Evolutionary conservation across 2,329 filamentous ascomycete species (phyloP), one percentile per base, ranked within the genome.

Genomic region (Xylariaceae sp.): DNA sequence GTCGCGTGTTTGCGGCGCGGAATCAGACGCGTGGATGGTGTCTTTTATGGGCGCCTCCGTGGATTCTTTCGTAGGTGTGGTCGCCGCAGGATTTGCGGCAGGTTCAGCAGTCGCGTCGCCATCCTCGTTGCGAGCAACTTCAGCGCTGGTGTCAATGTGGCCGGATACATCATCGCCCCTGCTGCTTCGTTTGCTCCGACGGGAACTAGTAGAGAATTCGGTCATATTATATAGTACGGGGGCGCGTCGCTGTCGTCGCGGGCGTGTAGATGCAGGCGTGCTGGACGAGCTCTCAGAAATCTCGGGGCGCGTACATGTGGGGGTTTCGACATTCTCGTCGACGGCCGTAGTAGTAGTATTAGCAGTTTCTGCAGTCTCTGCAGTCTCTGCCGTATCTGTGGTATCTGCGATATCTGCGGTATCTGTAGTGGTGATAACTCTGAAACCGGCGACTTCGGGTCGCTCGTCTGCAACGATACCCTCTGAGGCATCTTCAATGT

Each of bases 191-290:
- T 78, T 81, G 49, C 78, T 83, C 61, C 86, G 83, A 43, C 79
- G 75, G 31, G 79, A 77, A 47, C 81, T 87, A 61, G 84, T 84
- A 55, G 77, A 79, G 50, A 87, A 74, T 62, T 80, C 78, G 60
- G 81, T 76, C 12, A 87, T 72, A 63, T 89, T 89, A 72, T 89
- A 89, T 12, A 19, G 19, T 19, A 84, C 80, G 9, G 80, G 77
- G 19, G 82, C 73, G 51, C 76, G 64, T 58, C 80, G 78, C 39
- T 76, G 73, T 64, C 85, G 80, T 62, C 78, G 78, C 57, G 80
- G 76, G 54, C 83, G 80, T 52, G 67, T 65, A 49, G 68, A 62
- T n/a, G 71, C 61, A 6, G 70, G 64, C 43, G 69, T 60, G 50
- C 57, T 62, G 26, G 58, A 34, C 47, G 60, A 34, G 29, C 59